Base-by-base conservation (phyloP, 768 basidiomycete genomes). In the Suillus alpinus region DNA sequence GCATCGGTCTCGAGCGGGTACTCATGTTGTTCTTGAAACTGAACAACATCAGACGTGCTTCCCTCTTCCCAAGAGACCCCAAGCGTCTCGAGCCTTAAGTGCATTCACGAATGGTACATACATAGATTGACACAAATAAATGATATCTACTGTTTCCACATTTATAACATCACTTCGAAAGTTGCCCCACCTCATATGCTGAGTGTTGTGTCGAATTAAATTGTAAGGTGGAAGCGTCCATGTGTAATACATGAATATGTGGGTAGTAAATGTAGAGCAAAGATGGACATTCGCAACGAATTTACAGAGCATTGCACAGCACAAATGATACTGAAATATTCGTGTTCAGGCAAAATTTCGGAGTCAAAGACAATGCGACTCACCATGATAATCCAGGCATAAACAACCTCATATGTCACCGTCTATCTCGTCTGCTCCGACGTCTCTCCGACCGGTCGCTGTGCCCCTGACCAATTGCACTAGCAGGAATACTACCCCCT, bases 1-100 rank as follows among this genome's bases (percentile, higher is more conserved):
- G 96, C 62, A 94, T 98, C 67, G 95, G 93, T 57, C 81, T 95
- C 62, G 95, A 97, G 76, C 91, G 94, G 58, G 95, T 99, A 56
- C 76, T 98, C 71, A 98, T 98, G 95, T 79, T 99, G 66, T 99
- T 95, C 86, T 79, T 99, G 74, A 95, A 96, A 78, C 82, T 99
- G 64, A 92, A 91, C 79, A 97, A 98, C 80, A 95, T 98, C 69
- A 83, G 96, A 56, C 81, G 94, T 55, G 95, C 94, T 29, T 91
- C 91, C 29, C 71, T 98, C 70, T 98, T 98, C 87, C 97, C 97
- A 14, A 85, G 97, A 69, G 97, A 98, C 78, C 97, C 97, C 59
- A 96, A 94, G 79, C 83, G 96, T 60, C 79, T 98, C 66, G 91
- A 92, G 66, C 95, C 95, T 46, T 98, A 78, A 78, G 36, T 40